These are phyloP conservation scores for Fraxinus latifolia DNA, from an alignment of 305 asterid genomes.

Conservation along the genomic window DNA sequence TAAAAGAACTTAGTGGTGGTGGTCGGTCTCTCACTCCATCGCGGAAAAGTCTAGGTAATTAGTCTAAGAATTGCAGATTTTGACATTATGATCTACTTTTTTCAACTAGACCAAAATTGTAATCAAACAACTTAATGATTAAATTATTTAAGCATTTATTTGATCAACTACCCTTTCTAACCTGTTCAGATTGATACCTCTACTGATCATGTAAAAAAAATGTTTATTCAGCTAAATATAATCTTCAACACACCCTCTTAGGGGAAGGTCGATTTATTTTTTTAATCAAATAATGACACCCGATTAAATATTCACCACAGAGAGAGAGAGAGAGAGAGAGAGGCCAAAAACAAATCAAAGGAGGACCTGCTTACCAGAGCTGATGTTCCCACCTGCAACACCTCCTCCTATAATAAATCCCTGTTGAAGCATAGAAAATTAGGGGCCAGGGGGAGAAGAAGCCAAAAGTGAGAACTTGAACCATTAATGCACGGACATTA, in stretches of 20 bases:
- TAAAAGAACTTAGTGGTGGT: neutral
- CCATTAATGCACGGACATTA: conserved; percentile 13
- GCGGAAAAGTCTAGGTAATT: conserved; percentile 19
- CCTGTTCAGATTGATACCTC: neutral
- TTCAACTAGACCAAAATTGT: conserved; percentile 19
- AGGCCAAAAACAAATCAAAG: neutral
- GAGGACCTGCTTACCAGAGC: conserved; percentile 58
- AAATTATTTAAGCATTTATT: neutral
- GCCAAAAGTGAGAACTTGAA: neutral
- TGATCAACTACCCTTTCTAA: conserved; percentile 18
- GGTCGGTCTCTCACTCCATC: neutral
- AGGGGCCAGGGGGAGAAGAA: neutral
- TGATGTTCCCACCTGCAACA: conserved; percentile 61
- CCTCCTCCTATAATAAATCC: conserved; percentile 82
- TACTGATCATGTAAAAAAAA: neutral
- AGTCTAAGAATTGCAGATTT: conserved; percentile 26
- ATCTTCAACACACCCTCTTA: neutral
- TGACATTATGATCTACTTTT: conserved; percentile 23
- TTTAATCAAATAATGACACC: neutral
- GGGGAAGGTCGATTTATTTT: neutral
- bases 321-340: too few relatives aligned
- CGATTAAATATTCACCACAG: neutral
- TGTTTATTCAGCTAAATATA: neutral
- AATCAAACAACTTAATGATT: conserved; percentile 17
- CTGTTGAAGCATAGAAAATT: conserved; percentile 39